phyloP scores from a whole-genome alignment of 1,139 yeast species.

The Yamadazyma membranifaciens region DNA sequence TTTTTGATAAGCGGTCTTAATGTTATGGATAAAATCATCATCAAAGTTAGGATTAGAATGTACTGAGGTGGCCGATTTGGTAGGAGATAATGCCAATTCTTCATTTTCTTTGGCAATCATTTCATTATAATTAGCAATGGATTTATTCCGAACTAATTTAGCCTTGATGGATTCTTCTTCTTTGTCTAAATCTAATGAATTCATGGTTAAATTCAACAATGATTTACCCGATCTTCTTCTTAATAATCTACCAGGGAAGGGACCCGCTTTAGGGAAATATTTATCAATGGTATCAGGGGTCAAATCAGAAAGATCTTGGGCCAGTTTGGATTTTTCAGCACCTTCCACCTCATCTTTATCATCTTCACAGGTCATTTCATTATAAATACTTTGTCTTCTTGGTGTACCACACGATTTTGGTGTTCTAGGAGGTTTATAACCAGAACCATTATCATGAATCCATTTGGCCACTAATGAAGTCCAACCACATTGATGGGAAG shows the following conservation, averaged over 20 bases:
- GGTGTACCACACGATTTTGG: slow-evolving; percentile 45
- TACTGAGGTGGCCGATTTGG: slow-evolving; percentile 35
- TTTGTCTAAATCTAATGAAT: slow-evolving; percentile 62
- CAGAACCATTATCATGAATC: slow-evolving; percentile 87
- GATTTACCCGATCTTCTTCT: slow-evolving; percentile 76
- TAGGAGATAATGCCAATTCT: slow-evolving; percentile 28
- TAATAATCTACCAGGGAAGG: slow-evolving; percentile 53
- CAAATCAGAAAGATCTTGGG: slow-evolving; percentile 14
- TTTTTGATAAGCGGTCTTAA: slow-evolving; percentile 51
- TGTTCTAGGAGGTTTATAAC: slow-evolving; percentile 54
- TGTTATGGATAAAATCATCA: slow-evolving; percentile 48
- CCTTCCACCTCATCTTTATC: slow-evolving; percentile 5
- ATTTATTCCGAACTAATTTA: slow-evolving; percentile 17
- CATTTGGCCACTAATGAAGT: slow-evolving; percentile 91
- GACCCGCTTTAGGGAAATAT: slow-evolving; percentile 45
- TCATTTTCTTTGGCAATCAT: slow-evolving; percentile 22
- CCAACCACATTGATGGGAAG: slow-evolving; percentile 98
- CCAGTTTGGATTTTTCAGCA: not conserved
- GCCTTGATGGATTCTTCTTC: slow-evolving; percentile 45
- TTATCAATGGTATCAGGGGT: slow-evolving; percentile 36
- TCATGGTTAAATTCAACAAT: slow-evolving; percentile 62
- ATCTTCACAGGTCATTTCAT: slow-evolving; percentile 13
- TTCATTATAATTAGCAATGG: slow-evolving; percentile 18
- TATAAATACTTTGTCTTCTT: slow-evolving; percentile 29
- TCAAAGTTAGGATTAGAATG: slow-evolving; percentile 31